Conservation (phyloP, 371 early-diverging fungal genomes). For the Mortierella sp. region DNA sequence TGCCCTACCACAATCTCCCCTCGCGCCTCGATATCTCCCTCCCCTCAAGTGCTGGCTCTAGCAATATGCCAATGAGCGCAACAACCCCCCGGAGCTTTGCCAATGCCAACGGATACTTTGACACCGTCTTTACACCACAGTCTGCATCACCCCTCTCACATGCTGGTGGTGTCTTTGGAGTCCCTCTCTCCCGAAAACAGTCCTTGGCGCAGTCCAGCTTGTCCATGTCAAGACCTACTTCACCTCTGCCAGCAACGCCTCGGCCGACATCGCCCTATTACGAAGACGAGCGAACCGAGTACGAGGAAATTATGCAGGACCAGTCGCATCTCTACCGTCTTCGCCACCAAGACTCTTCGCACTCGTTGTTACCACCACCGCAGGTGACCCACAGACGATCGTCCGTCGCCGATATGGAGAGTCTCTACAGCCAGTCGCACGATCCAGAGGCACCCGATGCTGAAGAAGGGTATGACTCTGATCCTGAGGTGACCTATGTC, state of each 20-base stretch:
- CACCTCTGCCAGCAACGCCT: slow-evolving; percentile 1
- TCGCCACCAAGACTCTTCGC: slow-evolving; percentile 25
- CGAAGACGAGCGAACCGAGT: slow-evolving; percentile 30
- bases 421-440: slow-evolving; percentile 26
- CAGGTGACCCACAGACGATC: slow-evolving; percentile 29
- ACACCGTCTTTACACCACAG: slow-evolving; percentile 15
- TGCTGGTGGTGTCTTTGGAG: slow-evolving; percentile 11
- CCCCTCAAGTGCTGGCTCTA: slow-evolving; percentile 42
- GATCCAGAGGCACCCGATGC: slow-evolving; percentile 1
- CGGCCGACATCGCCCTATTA: slow-evolving; percentile 9
- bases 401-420: slow-evolving; percentile 46
- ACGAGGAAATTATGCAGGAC: slow-evolving; percentile 50
- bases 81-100: slow-evolving; percentile 22
- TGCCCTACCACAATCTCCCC: slow-evolving; percentile 20
- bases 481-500: slow-evolving; percentile 42
- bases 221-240: slow-evolving; percentile 26
- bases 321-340: slow-evolving; percentile 29
- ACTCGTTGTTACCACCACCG: slow-evolving; percentile 20
- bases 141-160: slow-evolving; percentile 41
- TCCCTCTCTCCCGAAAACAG: slow-evolving; percentile 32
- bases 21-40: slow-evolving; percentile 38
- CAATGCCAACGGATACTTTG: slow-evolving; percentile 37
- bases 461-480: slow-evolving; percentile 51
- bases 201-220: slow-evolving; percentile 23
- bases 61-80: slow-evolving; percentile 22